A percentile compares a stretch with the other conserved stretches of the same genome.
Conservation (phyloP, 208 protist genomes). For the Crithidia bombi region DNA sequence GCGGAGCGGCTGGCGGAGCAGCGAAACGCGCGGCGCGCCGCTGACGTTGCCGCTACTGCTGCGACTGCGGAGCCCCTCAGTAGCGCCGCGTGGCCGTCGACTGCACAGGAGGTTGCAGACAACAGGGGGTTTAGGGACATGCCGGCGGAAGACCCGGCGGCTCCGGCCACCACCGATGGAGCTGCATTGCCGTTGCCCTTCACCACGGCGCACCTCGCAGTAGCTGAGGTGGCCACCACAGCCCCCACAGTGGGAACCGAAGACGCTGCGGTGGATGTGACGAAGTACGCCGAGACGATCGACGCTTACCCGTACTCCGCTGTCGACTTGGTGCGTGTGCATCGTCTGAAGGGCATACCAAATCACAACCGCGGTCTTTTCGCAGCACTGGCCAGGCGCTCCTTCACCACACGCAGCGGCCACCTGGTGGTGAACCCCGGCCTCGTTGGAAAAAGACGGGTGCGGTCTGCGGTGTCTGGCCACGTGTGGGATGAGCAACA, state of each 20-base stretch:
- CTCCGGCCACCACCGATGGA: background rate
- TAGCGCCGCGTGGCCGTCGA: background rate
- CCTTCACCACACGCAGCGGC: conserved; percentile 51
- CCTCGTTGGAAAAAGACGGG: conserved; percentile 19
- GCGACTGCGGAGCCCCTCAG: background rate
- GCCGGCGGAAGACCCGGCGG: too few relatives aligned
- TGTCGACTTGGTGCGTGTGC: conserved; percentile 51
- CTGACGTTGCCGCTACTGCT: background rate
- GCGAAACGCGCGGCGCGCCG: background rate
- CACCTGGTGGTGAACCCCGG: conserved; percentile 39
- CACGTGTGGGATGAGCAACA: conserved; percentile 15
- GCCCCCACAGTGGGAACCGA: background rate
- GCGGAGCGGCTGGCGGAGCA: background rate
- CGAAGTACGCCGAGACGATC: background rate
- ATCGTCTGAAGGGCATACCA: conserved; percentile 50
- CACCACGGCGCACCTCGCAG: background rate
- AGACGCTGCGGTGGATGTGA: background rate
- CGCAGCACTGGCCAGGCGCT: conserved; percentile 32
- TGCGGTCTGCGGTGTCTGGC: conserved; percentile 52
- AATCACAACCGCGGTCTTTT: conserved; percentile 75
- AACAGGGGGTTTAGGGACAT: too few relatives aligned
- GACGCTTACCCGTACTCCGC: conserved; percentile 22
- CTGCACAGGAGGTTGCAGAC: background rate
- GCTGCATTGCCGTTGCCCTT: background rate
- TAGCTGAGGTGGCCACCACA: too few relatives aligned